Evolutionary conservation across 495 filamentous ascomycete species (phyloP).

Genomic region (Margaritispora aquatica): DNA sequence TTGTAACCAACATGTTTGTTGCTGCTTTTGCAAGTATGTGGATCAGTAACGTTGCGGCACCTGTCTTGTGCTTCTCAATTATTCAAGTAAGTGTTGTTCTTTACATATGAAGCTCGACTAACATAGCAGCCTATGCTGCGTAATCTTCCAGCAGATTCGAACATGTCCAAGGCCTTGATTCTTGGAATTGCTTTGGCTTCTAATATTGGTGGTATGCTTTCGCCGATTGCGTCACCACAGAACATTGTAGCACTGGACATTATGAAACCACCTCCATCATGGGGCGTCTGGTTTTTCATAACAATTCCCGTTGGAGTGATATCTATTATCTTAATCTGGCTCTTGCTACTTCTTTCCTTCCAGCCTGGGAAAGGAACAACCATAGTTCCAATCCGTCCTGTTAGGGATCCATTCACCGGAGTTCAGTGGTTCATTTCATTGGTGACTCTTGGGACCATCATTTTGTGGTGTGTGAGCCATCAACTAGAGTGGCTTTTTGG

Average conservation of each 20-base stretch:
- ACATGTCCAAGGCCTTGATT: slow-evolving; percentile 92
- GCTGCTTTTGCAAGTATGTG: slow-evolving; percentile 98
- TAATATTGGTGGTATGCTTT: slow-evolving; percentile 93
- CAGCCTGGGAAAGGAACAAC: slow-evolving; percentile 74
- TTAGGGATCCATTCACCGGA: slow-evolving; percentile 82
- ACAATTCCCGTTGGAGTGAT: slow-evolving; percentile 88
- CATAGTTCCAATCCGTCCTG: slow-evolving; percentile 85
- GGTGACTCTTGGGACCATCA: slow-evolving; percentile 82
- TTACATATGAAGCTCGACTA: not conserved
- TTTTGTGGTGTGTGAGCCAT: slow-evolving; percentile 87
- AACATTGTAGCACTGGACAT: slow-evolving; percentile 95
- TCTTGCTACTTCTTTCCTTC: slow-evolving; percentile 78
- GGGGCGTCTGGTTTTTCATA: slow-evolving; percentile 96
- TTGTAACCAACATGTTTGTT: slow-evolving; percentile 96
- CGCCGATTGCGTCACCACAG: slow-evolving; percentile 93
- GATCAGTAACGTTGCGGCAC: slow-evolving; percentile 97
- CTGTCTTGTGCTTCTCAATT: slow-evolving; percentile 97
- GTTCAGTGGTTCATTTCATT: slow-evolving; percentile 88
- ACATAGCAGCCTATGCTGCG: slow-evolving; percentile 72
- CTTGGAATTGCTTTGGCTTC: slow-evolving; percentile 93
- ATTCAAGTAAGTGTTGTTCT: slow-evolving; percentile 55
- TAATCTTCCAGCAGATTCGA: slow-evolving; percentile 81
- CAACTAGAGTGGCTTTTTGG: slow-evolving; percentile 83
- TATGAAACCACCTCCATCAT: slow-evolving; percentile 84
- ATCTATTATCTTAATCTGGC: slow-evolving; percentile 84